Conservation (phyloP, 805 yeast species). For the Kluyveromyces aestuarii region DNA sequence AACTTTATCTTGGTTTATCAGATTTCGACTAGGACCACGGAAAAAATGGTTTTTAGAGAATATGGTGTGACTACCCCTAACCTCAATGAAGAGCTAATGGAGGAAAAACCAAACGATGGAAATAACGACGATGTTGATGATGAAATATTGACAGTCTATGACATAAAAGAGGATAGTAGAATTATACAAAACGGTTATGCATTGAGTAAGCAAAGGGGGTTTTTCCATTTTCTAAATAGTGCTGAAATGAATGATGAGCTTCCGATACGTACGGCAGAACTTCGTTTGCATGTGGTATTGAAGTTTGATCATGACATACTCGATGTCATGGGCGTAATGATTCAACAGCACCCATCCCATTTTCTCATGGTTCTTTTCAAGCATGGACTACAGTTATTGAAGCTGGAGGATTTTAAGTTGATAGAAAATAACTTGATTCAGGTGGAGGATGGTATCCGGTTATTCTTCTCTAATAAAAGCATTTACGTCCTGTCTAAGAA, state of each 20-base stretch:
- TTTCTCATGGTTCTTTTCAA: conserved; percentile 20
- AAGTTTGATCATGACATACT: conserved; percentile 25
- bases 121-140: conserved; percentile 22
- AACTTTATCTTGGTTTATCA: conserved; percentile 25
- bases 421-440: conserved; percentile 18
- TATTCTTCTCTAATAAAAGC: conserved; percentile 11
- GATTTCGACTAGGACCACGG: conserved; percentile 16
- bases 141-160: conserved; percentile 26
- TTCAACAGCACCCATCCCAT: conserved; percentile 15
- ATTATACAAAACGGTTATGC: conserved; percentile 29
- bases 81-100: conserved; percentile 6
- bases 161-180: conserved; percentile 19
- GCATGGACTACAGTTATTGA: conserved; percentile 24
- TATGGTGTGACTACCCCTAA: conserved; percentile 23
- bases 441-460: conserved; percentile 11
- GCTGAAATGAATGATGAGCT: conserved; percentile 21
- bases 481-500: conserved; percentile 15
- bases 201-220: conserved; percentile 22
- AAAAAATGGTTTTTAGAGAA: conserved; percentile 16
- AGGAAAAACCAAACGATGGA: conserved; percentile 5
- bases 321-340: conserved; percentile 19
- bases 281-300: conserved; percentile 23
- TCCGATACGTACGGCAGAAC: conserved; percentile 24
- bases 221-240: conserved; percentile 17
- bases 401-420: conserved; percentile 20